phyloP scores from a whole-genome alignment of 805 yeast genomes.

The Candida succiphila region DNA sequence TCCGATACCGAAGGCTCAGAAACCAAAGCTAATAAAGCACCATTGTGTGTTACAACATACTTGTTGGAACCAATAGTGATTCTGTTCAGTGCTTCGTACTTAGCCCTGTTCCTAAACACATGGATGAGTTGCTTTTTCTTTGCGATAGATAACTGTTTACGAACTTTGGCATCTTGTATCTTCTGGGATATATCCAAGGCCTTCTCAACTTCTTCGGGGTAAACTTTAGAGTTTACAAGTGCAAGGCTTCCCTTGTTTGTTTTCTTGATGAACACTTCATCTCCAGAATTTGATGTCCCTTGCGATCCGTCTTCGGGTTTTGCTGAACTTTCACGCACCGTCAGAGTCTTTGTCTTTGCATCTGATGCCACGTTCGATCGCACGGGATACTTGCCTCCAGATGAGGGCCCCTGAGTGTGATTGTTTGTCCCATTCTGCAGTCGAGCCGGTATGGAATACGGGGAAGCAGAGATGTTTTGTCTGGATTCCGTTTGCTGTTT shows the following conservation, averaged over 20 bases:
- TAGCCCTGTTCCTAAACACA: conserved; percentile 21
- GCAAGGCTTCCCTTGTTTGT: conserved; percentile 27
- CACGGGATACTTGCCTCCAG: too few species aligned
- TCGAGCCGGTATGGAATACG: too few species aligned
- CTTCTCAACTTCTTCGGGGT: conserved; percentile 20
- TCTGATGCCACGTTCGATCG: too few species aligned
- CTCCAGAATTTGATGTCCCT: too few species aligned
- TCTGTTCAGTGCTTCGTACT: conserved; percentile 36
- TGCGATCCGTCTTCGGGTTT: too few species aligned
- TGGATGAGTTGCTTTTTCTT: conserved; percentile 9
- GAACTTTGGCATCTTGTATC: conserved; percentile 9
- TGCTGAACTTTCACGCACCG: too few species aligned
- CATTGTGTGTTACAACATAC: conserved; percentile 32
- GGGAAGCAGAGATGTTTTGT: too few species aligned
- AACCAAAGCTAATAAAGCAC: conserved; percentile 30
- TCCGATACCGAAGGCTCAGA: conserved; percentile 10
- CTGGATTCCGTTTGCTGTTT: too few species aligned
- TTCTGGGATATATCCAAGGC: conserved; percentile 13
- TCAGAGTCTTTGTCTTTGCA: too few species aligned
- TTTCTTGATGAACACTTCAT: conserved; percentile 16
- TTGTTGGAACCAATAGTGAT: conserved; percentile 28
- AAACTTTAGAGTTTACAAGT: conserved; percentile 27
- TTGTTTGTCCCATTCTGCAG: too few species aligned
- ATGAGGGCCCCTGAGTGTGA: too few species aligned
- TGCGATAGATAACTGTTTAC: conserved; percentile 5